Conservation (phyloP, 1,139 yeast genomes). For the Geotrichum phurueaensis region DNA sequence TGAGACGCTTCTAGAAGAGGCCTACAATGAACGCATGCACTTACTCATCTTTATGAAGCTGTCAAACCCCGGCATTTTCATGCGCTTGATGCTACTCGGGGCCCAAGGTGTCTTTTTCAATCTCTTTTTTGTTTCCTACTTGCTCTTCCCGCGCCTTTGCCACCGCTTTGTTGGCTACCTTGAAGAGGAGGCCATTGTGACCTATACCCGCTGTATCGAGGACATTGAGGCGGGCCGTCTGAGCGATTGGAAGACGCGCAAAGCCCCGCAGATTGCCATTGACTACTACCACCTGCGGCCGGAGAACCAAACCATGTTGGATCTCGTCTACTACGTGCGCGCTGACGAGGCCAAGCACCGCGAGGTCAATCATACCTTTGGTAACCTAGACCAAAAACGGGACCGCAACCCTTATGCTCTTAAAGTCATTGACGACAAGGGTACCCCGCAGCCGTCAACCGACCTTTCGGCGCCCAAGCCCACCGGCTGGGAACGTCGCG, state of each 20-base stretch:
- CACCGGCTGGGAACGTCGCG: slow-evolving; percentile 63
- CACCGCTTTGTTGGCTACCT: slow-evolving; percentile 75
- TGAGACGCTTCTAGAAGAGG: slow-evolving; percentile 68
- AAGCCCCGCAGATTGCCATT: slow-evolving; percentile 47
- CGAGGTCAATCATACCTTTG: slow-evolving; percentile 72
- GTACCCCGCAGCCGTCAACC: slow-evolving; percentile 50
- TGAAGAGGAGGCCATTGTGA: slow-evolving; percentile 73
- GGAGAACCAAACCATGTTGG: slow-evolving; percentile 50
- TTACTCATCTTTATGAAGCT: slow-evolving; percentile 61
- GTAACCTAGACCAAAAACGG: slow-evolving; percentile 47
- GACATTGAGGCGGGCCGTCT: slow-evolving; percentile 49
- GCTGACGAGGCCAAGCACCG: slow-evolving; percentile 72
- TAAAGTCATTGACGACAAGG: slow-evolving; percentile 33
- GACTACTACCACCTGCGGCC: slow-evolving; percentile 54
- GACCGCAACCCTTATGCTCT: slow-evolving; percentile 70
- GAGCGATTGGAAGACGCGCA: slow-evolving; percentile 42
- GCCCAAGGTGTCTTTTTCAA: slow-evolving; percentile 74
- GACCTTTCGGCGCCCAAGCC: slow-evolving; percentile 41
- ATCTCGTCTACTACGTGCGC: slow-evolving; percentile 52
- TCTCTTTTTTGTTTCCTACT: slow-evolving; percentile 55
- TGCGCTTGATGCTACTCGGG: slow-evolving; percentile 49
- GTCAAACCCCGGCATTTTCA: slow-evolving; percentile 58
- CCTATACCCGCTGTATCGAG: slow-evolving; percentile 58
- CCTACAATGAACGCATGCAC: slow-evolving; percentile 77
- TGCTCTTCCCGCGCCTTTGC: slow-evolving; percentile 57